Conservation (phyloP, 192 early-diverging fungal species). For the Coemansia sp. region DNA sequence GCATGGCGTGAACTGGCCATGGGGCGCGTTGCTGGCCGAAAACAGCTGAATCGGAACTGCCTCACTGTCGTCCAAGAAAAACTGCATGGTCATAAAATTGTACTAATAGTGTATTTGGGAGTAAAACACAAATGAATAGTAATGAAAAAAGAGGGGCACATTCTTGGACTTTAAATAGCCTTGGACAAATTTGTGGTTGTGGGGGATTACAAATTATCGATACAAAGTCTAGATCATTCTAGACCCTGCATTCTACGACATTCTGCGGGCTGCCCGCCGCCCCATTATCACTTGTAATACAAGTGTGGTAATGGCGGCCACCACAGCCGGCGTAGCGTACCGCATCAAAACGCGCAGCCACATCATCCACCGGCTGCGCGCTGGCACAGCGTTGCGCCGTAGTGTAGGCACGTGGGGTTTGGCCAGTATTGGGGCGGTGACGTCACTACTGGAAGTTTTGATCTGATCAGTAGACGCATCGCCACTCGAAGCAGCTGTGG, state of each 20-base stretch:
- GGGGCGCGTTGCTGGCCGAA: slow-evolving; percentile 38
- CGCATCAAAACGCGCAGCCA: slow-evolving; percentile 31
- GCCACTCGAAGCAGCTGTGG: too few species aligned
- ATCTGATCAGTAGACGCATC: too few species aligned
- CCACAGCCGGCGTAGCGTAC: slow-evolving; percentile 41
- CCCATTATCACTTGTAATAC: slow-evolving; percentile 8
- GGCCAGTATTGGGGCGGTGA: too few species aligned
- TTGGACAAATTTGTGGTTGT: background rate
- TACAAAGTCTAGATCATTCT: background rate
- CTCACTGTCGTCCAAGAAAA: slow-evolving; percentile 37
- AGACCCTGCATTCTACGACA: background rate
- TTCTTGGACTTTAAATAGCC: background rate
- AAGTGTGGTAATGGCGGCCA: slow-evolving; percentile 45
- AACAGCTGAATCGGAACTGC: slow-evolving; percentile 34
- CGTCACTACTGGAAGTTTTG: too few species aligned
- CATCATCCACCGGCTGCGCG: slow-evolving; percentile 5
- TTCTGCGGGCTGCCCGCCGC: slow-evolving; percentile 6
- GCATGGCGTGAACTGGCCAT: background rate
- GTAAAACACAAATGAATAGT: background rate
- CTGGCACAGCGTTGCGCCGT: background rate
- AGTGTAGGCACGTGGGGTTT: too few species aligned
- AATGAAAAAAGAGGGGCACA: background rate
- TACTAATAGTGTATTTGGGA: background rate
- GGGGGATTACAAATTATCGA: background rate
- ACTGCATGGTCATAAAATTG: slow-evolving; percentile 32